A percentile compares a stretch with the other conserved stretches of the same genome.
Evolutionary conservation across 2,329 filamentous ascomycete species (phyloP).

Genomic region (Verticillium isaacii): DNA sequence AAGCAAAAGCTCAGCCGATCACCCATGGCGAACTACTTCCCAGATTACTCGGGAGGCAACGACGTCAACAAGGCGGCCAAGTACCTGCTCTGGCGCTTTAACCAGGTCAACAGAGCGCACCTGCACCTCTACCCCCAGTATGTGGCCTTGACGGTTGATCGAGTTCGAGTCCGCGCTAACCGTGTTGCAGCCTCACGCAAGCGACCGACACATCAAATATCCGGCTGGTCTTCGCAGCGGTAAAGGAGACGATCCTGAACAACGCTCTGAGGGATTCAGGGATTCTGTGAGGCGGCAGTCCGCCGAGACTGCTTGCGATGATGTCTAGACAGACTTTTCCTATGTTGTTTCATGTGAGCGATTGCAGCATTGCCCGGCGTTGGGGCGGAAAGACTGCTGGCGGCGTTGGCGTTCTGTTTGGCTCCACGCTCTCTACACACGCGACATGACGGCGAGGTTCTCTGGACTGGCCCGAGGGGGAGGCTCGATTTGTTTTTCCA

Average conservation of each 20-base stretch:
- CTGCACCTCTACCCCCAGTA: slow-evolving; percentile 97
- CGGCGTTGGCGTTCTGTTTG: slow-evolving; percentile 15
- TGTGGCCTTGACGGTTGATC: slow-evolving; percentile 30
- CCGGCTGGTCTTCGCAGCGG: slow-evolving; percentile 92
- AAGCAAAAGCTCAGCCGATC: slow-evolving; percentile 88
- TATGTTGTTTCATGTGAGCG: slow-evolving; percentile 13
- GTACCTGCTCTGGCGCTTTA: slow-evolving; percentile 96
- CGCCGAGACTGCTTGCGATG: neutral
- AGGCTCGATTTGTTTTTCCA: neutral
- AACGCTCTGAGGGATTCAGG: slow-evolving; percentile 98
- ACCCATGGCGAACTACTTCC: slow-evolving; percentile 91
- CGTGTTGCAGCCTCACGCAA: slow-evolving; percentile 75
- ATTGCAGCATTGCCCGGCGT: slow-evolving; percentile 16
- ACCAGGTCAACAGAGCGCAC: slow-evolving; percentile 95
- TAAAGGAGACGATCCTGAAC: slow-evolving; percentile 98
- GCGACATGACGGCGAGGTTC: neutral
- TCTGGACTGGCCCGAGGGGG: neutral
- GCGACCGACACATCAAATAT: slow-evolving; percentile 99
- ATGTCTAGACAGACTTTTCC: slow-evolving; percentile 12
- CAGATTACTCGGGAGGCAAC: slow-evolving; percentile 94
- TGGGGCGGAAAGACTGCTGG: slow-evolving; percentile 14
- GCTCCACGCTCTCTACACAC: slow-evolving; percentile 11
- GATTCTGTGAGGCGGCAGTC: slow-evolving; percentile 63
- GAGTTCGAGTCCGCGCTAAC: slow-evolving; percentile 3
- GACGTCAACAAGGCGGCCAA: slow-evolving; percentile 98